Evolutionary conservation across 2,329 filamentous ascomycete species (phyloP), one percentile per base, ranked within the genome.

Genomic region (Chrysoporthe cubensis): DNA sequence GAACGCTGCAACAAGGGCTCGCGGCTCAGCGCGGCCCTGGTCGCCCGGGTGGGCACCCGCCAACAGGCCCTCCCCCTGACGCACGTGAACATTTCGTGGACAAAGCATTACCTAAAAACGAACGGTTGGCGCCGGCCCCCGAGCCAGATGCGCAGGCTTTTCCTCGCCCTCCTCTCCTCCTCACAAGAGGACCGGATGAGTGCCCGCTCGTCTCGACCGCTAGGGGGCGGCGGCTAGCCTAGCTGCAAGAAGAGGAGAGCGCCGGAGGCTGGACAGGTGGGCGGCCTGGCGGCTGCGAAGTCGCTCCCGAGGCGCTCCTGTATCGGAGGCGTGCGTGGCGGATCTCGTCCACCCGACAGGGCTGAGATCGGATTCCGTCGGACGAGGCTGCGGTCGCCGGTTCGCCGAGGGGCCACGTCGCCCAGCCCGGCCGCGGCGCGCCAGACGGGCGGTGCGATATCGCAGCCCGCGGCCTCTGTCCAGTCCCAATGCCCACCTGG

Each of bases 71-170:
- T 26, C 26, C 34, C 59, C 64, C 61, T 67, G 65, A 61, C 65
- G 40, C 64, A 66, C 56, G 48, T 62, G 58, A 66, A 14, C 54
- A 54, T 64, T 67, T 67, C 62, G 65, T 67, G 37, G 65, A 67
- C 65, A 69, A 64, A 67, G 64, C 42, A 54, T 66, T 69, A 69
- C 67, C 61, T 69, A 66, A 68, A 21, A 66, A 46, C 46, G 14
- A 52, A 37, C 60, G 64, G 64, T n/a, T 66, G 64, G 54, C 67
- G 52, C 57, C 64, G 64, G 60, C 54, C 14, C n/a, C n/a, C 64
- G 43, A 40, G 52, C 11, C 37, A 37, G 21, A 13, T 44, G 34
- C 62, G 32, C 18, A 32, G 34, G 11, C 21, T 42, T 63, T 52
- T 52, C 18, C 18, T 26, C 42, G 5, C 11, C 37, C 56, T 18